Evolutionary conservation across 805 yeast species (phyloP).

Genomic region (Suhomyces vadensis): DNA sequence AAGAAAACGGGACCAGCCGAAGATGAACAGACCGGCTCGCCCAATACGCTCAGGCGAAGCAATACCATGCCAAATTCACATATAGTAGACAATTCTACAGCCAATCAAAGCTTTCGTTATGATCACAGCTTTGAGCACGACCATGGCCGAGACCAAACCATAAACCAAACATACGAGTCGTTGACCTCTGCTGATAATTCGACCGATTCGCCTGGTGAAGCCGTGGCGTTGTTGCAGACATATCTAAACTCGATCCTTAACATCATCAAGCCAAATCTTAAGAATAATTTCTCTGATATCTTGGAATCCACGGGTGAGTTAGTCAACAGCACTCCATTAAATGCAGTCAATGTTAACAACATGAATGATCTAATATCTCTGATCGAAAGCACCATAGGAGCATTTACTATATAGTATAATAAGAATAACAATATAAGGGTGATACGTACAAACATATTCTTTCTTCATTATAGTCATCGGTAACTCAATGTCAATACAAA

Average conservation of each 20-base stretch:
- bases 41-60: neutral
- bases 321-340: conserved; percentile 14
- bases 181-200: conserved; percentile 13
- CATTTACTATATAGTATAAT: conserved; percentile 8
- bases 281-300: conserved; percentile 16
- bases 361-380: conserved; percentile 20
- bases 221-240: conserved; percentile 16
- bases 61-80: neutral
- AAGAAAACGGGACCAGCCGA: neutral
- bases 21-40: neutral
- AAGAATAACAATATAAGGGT: neutral
- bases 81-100: neutral
- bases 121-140: conserved; percentile 2
- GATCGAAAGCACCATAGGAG: conserved; percentile 18
- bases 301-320: conserved; percentile 15
- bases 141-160: conserved; percentile 13
- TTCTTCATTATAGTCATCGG: neutral
- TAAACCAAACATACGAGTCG: conserved; percentile 17
- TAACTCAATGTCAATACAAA: neutral
- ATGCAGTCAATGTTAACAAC: conserved; percentile 12
- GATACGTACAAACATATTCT: neutral
- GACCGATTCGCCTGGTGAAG: conserved; percentile 13
- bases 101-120: conserved; percentile 2
- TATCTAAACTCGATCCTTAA: conserved; percentile 16
- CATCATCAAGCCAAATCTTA: conserved; percentile 11